phyloP scores from a whole-genome alignment of 2,329 filamentous ascomycete species.

The Hypoxylon sp. region DNA sequence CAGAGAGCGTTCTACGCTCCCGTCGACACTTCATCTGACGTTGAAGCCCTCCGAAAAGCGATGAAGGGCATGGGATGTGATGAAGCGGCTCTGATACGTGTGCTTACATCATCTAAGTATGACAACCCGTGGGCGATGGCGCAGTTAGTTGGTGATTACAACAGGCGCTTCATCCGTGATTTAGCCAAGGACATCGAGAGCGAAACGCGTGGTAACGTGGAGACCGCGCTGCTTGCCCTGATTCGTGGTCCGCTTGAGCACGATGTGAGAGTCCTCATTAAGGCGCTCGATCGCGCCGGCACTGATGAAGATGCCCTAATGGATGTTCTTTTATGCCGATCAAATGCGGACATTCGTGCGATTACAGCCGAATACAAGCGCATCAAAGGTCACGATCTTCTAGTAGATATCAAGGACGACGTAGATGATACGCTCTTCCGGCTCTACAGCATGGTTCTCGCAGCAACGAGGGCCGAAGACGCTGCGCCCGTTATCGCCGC shows the following conservation, averaged over 20 bases:
- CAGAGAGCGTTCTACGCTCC: conserved; percentile 36
- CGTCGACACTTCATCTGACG: conserved; percentile 54
- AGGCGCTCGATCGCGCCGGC: conserved; percentile 52
- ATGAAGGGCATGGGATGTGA: conserved; percentile 58
- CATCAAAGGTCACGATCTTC: conserved; percentile 51
- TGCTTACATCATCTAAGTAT: conserved; percentile 54
- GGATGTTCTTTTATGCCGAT: conserved; percentile 56
- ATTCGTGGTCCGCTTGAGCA: conserved; percentile 54
- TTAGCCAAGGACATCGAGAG: conserved; percentile 55
- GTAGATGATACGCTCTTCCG: conserved; percentile 53
- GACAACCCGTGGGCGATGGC: conserved; percentile 54
- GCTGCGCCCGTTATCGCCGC: conserved; percentile 45
- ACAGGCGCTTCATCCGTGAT: conserved; percentile 55
- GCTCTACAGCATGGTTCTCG: conserved; percentile 56
- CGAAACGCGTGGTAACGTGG: conserved; percentile 54
- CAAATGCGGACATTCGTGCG: conserved; percentile 57
- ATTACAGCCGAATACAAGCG: conserved; percentile 54
- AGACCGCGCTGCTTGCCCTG: conserved; percentile 53
- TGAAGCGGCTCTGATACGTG: conserved; percentile 52
- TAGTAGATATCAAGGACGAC: conserved; percentile 54
- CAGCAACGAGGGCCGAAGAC: conserved; percentile 52
- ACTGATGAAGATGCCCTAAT: conserved; percentile 57
- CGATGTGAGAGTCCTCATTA: conserved; percentile 53
- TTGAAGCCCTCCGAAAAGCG: conserved; percentile 53
- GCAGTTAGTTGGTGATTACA: conserved; percentile 55